Evolutionary conservation across 163 green algal genomes (phyloP), one percentile per base, ranked within the genome.

Genomic region (Botryococcus braunii): DNA sequence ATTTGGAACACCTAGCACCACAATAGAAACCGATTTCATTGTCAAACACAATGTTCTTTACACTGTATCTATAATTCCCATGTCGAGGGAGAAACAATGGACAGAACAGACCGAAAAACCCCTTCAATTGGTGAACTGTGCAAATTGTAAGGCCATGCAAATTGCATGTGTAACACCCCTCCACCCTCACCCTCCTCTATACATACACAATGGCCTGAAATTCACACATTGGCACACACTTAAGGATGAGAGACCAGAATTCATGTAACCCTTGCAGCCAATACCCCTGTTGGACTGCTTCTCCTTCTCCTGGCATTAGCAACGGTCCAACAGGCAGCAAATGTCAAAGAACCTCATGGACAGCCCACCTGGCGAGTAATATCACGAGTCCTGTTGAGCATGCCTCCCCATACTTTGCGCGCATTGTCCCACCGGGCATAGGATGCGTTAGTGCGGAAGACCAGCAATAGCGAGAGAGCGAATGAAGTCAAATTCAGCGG

Each of bases 361-460:
- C 43, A 35, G 3, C 71, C 23, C 37, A 83, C 77, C 77, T 91
- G 84, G 23, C 88, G 80, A 59, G 89, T 77, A 27, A 92, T 71
- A 74, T 96, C 90, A 8, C 89, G 78, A 21, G 69, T 76, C 39
- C 86, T 66, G 74, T 94, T 93, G 31, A 86, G 77, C 29, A 92
- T 55, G 5, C 69, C 55, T 37, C 84, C 88, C 89, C 87, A 95
- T 63, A 93, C 75, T 70, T 82, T 90, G 37, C 87, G 81, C 9
- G 85, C 88, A 60, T 95, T 89, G 49, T 84, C 76, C 82, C 85
- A 96, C 3, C 89, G 79, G 17, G 70, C 78, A 69, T 93, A 95
- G 43, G 56, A 75, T 36, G 59, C 52, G 36, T 69, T 74, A 48
- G 68, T 69, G 3, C 68, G 37, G 32, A 66, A 66, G 39, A 72